phyloP scores from a whole-genome alignment of 2,329 filamentous ascomycete genomes.

The Colletotrichum siamense region DNA sequence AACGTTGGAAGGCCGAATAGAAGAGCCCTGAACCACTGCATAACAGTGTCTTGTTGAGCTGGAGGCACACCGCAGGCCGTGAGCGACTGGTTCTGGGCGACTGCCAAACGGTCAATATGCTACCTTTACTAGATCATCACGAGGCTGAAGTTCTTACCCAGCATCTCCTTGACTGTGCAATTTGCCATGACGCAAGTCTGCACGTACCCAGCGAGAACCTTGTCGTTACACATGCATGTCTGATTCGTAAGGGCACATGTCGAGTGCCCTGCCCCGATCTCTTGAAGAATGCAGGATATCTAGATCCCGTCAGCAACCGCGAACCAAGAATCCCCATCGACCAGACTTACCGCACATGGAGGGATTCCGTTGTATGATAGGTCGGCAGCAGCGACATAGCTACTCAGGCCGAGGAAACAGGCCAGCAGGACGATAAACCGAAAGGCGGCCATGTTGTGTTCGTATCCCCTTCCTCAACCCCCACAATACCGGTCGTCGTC shows the following conservation, averaged over 20 bases:
- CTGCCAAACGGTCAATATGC: neutral
- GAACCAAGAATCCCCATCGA: neutral
- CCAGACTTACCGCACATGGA: neutral
- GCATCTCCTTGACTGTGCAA: constrained; percentile 12
- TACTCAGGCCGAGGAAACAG: neutral
- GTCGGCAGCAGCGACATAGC: neutral
- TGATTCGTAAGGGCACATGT: constrained; percentile 1
- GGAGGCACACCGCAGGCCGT: constrained; percentile 4
- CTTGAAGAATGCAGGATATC: constrained; percentile 4
- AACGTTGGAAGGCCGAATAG: neutral
- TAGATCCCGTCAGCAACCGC: neutral
- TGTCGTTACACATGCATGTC: constrained; percentile 13
- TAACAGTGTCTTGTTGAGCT: neutral
- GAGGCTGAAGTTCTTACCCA: neutral
- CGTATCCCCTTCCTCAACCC: neutral
- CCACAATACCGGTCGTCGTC: neutral
- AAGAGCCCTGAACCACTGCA: neutral
- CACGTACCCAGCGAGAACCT: neutral
- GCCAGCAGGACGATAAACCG: neutral
- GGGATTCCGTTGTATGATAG: neutral
- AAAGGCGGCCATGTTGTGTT: neutral
- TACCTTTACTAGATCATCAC: neutral
- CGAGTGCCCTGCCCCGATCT: constrained; percentile 1
- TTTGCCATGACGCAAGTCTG: constrained; percentile 5
- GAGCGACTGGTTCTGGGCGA: neutral